Evolutionary conservation across 805 yeast species (phyloP), one percentile per base, ranked within the genome.

Genomic region (Kockiozyma suomiensis): DNA sequence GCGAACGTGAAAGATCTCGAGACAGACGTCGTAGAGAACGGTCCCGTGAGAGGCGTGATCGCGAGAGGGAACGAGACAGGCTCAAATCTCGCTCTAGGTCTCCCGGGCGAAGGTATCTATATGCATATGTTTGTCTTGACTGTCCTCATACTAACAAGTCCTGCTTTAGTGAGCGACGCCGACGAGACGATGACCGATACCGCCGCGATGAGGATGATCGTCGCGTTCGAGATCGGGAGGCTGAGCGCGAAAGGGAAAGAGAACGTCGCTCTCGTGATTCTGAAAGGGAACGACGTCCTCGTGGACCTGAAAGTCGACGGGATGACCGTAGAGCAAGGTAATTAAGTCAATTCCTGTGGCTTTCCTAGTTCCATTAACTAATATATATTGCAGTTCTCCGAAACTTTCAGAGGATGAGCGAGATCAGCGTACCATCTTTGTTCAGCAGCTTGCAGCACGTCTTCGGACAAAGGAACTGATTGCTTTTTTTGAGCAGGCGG

Each of bases 391-490:
- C 26, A 55, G 61, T 23, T 67, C 70, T 3, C 68, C 70, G 3
- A 28, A 47, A 28, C 56, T 62, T 15, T 33, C 68, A n/a, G 69
- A 66, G 46, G 70, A 67, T 38, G 74, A 73, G 25, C 64, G 73
- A 17, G 75, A 73, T 56, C 50, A 64, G 46, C 55, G 76, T 41
- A 73, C 76, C 2, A 70, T 73, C n/a, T 73, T 73, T 62, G 76
- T 73, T 25, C 72, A 69, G 58, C 76, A 73, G 54, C 60, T 73
- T 35, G 73, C 76, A 2, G 70, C 72, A 12, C 62, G 74, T 13
- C 56, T 74, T n/a, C 63, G 70, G 12, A 64, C 72, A 5, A 54
- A 64, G 28, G 75, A 73, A 45, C 66, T 73, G 56, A 61, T 62
- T 17, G 70, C 68, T 25, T 72, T 73, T 60, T 74, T 73, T 50